Evolutionary conservation across 345 rosid species (phyloP).

Genomic region (Eucalyptus curtisii): DNA sequence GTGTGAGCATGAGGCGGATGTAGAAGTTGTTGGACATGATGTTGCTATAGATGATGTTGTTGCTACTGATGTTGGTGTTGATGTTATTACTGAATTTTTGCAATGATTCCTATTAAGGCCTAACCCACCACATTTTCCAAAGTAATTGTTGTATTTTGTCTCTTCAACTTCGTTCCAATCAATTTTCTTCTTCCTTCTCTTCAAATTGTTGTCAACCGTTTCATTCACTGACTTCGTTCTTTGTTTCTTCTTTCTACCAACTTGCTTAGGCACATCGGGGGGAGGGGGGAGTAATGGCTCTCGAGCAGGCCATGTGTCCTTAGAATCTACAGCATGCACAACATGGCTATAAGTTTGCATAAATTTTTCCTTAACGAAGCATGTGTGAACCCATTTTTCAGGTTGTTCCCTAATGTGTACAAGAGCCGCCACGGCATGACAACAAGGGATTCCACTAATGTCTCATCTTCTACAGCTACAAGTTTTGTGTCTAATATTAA

Average conservation of each 20-base stretch:
- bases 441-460: too few species aligned
- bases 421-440: too few species aligned
- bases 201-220: neutral
- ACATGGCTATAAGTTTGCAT: neutral
- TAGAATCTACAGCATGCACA: neutral
- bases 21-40: neutral
- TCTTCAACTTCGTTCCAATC: too few species aligned
- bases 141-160: too few species aligned
- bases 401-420: too few species aligned
- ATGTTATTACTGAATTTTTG: neutral
- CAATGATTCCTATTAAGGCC: neutral
- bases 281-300: neutral
- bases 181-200: neutral
- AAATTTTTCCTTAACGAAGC: neutral
- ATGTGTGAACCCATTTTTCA: neutral
- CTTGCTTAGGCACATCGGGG: neutral
- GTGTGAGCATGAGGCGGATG: neutral
- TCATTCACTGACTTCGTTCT: neutral
- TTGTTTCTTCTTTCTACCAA: neutral
- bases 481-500: too few species aligned
- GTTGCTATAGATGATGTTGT: fast-evolving
- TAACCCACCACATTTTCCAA: neutral
- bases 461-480: too few species aligned
- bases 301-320: neutral
- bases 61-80: neutral